Base-by-base conservation (phyloP, 2,329 filamentous ascomycete genomes). In the Phialemoniopsis sp. region DNA sequence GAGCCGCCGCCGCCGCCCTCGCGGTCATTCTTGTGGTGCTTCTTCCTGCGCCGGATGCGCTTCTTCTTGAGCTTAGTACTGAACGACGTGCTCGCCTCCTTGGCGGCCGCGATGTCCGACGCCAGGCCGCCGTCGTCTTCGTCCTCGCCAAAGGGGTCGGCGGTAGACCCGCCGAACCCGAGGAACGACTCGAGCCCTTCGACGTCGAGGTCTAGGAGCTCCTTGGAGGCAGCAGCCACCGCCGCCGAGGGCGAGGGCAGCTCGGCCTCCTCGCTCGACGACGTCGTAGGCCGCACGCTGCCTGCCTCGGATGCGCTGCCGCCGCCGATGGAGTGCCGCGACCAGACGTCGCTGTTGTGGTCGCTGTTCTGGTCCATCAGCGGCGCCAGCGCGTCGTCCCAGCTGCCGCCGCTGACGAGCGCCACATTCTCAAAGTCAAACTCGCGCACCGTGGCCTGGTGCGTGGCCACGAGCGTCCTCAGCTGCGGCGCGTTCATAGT, bases 331-430 rank as follows among this genome's bases (percentile, higher is more conserved):
- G 66, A 69, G 40, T 63, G 54, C 15, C 64, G 57, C 10, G 64
- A 65, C 70, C 70, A 73, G 16, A 62, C 53, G 26, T 63, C 59
- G 38, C 55, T 55, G 30, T 47, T 60, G 46, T 49, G 64, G 46
- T 58, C 68, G 52, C 56, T 66, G 46, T 52, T 63, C 46, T 67
- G 58, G 54, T 69, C 53, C 53, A 76, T 79, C 41, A 94, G 66
- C 2, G 86, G 85, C 30, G 80, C 78, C n/a, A 95, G 73, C 0
- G 87, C 88, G 21, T 89, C 83, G 42, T 93, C 85, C 88, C 88
- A 95, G 41, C 72, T 83, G 19, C 85, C 88, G 28, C 69, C 69
- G 44, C 77, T 73, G 37, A 80, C 72, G 32, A 95, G 73, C 21
- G 76, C 70, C 14, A 90, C 81, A 46, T 87, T 82, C 55, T 89